These are phyloP conservation scores for Candida golubevii DNA, from an alignment of 805 yeast species.

Conservation along the genomic window DNA sequence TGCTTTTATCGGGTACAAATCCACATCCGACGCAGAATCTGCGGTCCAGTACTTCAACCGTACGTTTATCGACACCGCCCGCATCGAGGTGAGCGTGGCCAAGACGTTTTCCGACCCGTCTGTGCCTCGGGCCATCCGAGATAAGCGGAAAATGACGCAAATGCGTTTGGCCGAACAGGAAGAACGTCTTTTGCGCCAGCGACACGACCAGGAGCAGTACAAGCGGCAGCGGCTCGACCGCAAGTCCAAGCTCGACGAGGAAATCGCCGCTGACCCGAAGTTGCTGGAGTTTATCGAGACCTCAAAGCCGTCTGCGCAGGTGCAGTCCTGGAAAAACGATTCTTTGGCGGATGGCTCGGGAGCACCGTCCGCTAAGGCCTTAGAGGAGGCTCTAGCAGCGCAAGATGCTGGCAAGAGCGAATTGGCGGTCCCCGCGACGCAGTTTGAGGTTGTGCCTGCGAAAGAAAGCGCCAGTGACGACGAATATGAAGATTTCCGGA, in stretches of 20 bases:
- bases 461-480: conserved; percentile 47
- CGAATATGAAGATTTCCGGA: conserved; percentile 46
- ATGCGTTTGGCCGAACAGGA: conserved; percentile 39
- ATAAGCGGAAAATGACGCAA: conserved; percentile 38
- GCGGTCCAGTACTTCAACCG: conserved; percentile 75
- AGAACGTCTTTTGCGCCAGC: conserved; percentile 37
- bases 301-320: conserved; percentile 70
- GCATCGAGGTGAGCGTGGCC: conserved; percentile 75
- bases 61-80: conserved; percentile 79
- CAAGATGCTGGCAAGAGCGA: conserved; percentile 15
- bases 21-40: conserved; percentile 66
- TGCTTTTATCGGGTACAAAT: conserved; percentile 85
- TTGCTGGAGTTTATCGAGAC: conserved; percentile 78
- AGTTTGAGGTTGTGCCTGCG: conserved; percentile 33
- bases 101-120: conserved; percentile 80
- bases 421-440: background rate
- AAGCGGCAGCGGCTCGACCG: conserved; percentile 35
- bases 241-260: conserved; percentile 47
- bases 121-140: conserved; percentile 59
- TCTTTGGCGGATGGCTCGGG: conserved; percentile 43
- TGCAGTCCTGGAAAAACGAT: conserved; percentile 74
- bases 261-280: conserved; percentile 60
- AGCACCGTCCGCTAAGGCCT: conserved; percentile 41
- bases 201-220: conserved; percentile 34
- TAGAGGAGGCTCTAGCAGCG: conserved; percentile 39